Evolutionary conservation across 2,329 filamentous ascomycete genomes (phyloP), one percentile per base, ranked within the genome.

Genomic region (Westerdykella sp.): DNA sequence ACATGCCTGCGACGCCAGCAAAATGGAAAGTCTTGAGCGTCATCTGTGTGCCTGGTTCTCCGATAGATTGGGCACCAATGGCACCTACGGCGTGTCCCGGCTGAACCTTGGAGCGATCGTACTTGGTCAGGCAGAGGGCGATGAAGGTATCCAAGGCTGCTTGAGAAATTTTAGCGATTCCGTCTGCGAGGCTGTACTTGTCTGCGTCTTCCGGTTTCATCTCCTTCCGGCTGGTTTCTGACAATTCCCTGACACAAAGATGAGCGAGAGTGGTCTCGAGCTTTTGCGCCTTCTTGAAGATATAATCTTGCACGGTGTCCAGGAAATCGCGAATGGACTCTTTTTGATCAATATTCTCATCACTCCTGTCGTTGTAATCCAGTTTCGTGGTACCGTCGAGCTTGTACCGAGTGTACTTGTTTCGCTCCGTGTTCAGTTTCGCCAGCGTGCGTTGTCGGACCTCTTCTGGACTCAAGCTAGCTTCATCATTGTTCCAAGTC

Each of bases 21-120:
- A 98, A 98, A 85, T 97, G 93, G 81, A 97, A 97, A 63, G 93
- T 97, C 72, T 97, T 97, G 51, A 98, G 73, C 1, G 93, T 98
- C 93, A 98, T 98, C 69, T 98, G 93, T 1, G 93, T 98, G 65
- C 93, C 93, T 0, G 93, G 93, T 62, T 98, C 93, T 69, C 93
- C 93, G 56, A 98, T 98, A 1, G 91, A 97, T 67, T 98, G 93
- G 1, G 93, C 93, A 52, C 93, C 93, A 31, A 97, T 89, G 13
- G 93, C 93, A 49, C 93, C 93, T 0, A 98, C 93, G 5, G 93
- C 90, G 61, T 97, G 91, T 2, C 93, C 93, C 11, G 93, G 90
- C 64, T 98, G 90, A 15, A 95, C 87, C 52, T 88, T 87, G 1
- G 91, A 91, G 65, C 84, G 87, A 54, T 88, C 84, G 67, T 95